Evolutionary conservation across 306 rosid species (phyloP).

Genomic region (Rosa lucieae): DNA sequence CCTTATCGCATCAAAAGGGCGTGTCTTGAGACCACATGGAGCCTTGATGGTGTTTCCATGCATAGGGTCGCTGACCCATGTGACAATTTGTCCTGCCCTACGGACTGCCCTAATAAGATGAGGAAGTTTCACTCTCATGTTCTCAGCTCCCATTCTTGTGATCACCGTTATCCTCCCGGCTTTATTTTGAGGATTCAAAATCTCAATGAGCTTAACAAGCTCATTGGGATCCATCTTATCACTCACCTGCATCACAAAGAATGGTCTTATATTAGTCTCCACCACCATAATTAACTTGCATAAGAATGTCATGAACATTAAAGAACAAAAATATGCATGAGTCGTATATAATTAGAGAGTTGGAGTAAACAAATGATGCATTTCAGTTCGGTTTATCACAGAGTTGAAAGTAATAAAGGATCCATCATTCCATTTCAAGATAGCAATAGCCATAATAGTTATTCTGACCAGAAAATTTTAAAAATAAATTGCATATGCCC

Average conservation of each 20-base stretch:
- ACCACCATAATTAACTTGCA: background rate
- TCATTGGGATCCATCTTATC: slow-evolving; percentile 96
- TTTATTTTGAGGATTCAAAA: slow-evolving; percentile 92
- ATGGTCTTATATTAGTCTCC: slow-evolving; percentile 18
- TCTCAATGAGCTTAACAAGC: slow-evolving; percentile 84
- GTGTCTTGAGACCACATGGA: slow-evolving; percentile 99
- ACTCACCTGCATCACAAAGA: slow-evolving; percentile 62
- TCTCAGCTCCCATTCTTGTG: slow-evolving; percentile 99
- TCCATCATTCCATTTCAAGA: background rate
- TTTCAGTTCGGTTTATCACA: background rate
- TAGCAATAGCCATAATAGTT: background rate
- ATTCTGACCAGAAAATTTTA: background rate
- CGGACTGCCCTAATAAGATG: slow-evolving; percentile 95
- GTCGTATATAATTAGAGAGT: background rate
- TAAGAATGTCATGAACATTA: slow-evolving; percentile 4
- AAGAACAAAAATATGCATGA: background rate
- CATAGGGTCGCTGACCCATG: slow-evolving; percentile 99
- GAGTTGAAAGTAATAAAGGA: background rate
- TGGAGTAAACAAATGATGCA: background rate
- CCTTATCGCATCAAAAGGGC: slow-evolving; percentile 94
- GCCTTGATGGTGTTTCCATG: slow-evolving; percentile 99
- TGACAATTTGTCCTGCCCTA: slow-evolving; percentile 84
- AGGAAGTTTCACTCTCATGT: slow-evolving; percentile 99
- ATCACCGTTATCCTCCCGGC: slow-evolving; percentile 92
- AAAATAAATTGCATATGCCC: background rate